Conservation (phyloP, 169 alveolate genomes). For the Plasmodium gaboni region DNA sequence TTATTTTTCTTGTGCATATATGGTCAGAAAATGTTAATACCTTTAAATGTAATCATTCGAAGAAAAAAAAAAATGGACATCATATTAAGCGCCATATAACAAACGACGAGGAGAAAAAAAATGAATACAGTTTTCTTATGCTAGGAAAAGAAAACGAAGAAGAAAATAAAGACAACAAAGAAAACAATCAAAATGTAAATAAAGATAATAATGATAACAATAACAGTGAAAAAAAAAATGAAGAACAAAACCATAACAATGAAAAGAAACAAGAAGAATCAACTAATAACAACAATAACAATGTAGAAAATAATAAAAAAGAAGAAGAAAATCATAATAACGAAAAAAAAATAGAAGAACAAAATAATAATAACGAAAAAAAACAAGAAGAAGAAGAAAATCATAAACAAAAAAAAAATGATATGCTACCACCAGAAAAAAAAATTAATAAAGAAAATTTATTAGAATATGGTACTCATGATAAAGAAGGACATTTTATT, state of each 20-base stretch:
- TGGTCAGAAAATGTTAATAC: slow-evolving; percentile 29
- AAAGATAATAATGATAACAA: slow-evolving; percentile 13
- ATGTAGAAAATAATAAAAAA: slow-evolving; percentile 9
- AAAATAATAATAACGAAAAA: not conserved
- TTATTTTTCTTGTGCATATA: slow-evolving; percentile 35
- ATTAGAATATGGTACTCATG: slow-evolving; percentile 70
- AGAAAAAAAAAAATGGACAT: not conserved
- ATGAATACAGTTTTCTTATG: slow-evolving; percentile 5
- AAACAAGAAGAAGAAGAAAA: slow-evolving; percentile 14
- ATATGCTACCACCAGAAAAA: slow-evolving; percentile 21
- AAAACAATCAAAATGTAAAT: slow-evolving; percentile 9
- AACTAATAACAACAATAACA: slow-evolving; percentile 19
- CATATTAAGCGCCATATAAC: slow-evolving; percentile 13
- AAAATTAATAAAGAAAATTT: slow-evolving; percentile 62
- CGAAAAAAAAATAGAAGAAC: slow-evolving; percentile 12
- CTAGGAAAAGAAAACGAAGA: slow-evolving; percentile 15
- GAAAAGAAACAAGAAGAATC: slow-evolving; percentile 11
- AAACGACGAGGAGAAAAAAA: slow-evolving; percentile 15
- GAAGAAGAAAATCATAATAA: not conserved
- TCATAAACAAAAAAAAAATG: slow-evolving; percentile 2
- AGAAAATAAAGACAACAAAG: slow-evolving; percentile 2
- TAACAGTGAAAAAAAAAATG: not conserved
- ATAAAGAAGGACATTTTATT: slow-evolving; percentile 49
- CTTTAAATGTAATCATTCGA: slow-evolving; percentile 23
- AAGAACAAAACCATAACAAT: not conserved